These are phyloP conservation scores for Macrophomina pseudophaseolina DNA, from an alignment of 2,329 filamentous ascomycete genomes.

Conservation along the genomic window DNA sequence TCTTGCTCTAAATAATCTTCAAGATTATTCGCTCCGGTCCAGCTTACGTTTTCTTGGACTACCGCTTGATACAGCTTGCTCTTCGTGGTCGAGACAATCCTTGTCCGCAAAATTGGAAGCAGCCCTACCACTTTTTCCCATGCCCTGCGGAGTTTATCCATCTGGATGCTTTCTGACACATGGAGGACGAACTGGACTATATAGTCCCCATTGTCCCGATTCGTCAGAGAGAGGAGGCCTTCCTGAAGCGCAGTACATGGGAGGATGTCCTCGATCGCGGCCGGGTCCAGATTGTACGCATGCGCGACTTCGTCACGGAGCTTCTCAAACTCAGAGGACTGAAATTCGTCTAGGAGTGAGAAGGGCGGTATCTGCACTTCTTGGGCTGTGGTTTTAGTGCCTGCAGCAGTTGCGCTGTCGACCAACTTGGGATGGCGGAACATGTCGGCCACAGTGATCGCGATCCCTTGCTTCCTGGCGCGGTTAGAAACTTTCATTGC, in stretches of 20 bases:
- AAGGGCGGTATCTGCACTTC: too few relatives aligned
- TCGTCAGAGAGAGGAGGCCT: constrained; percentile 59
- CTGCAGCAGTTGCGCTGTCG: constrained; percentile 26
- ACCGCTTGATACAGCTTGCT: constrained; percentile 42
- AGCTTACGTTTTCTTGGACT: constrained; percentile 25
- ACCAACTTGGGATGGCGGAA: constrained; percentile 30
- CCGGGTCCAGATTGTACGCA: not conserved
- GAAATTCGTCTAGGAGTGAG: too few relatives aligned
- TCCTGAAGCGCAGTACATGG: constrained; percentile 62
- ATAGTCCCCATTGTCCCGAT: constrained; percentile 58
- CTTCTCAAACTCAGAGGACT: too few relatives aligned
- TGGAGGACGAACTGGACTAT: constrained; percentile 42
- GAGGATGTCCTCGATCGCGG: constrained; percentile 50
- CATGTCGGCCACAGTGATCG: constrained; percentile 30
- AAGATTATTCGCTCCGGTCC: not conserved
- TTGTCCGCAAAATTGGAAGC: constrained; percentile 42
- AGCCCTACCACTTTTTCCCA: constrained; percentile 37
- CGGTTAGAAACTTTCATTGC: not conserved
- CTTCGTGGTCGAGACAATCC: constrained; percentile 41
- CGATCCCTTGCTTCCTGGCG: not conserved
- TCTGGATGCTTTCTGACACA: constrained; percentile 31
- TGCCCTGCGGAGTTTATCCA: constrained; percentile 43
- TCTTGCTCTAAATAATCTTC: constrained; percentile 35
- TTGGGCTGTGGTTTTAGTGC: constrained; percentile 32
- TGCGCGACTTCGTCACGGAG: too few relatives aligned